Evolutionary conservation across 176 grass and related monocot species (phyloP).

Genomic region (Eragrostis curvula): DNA sequence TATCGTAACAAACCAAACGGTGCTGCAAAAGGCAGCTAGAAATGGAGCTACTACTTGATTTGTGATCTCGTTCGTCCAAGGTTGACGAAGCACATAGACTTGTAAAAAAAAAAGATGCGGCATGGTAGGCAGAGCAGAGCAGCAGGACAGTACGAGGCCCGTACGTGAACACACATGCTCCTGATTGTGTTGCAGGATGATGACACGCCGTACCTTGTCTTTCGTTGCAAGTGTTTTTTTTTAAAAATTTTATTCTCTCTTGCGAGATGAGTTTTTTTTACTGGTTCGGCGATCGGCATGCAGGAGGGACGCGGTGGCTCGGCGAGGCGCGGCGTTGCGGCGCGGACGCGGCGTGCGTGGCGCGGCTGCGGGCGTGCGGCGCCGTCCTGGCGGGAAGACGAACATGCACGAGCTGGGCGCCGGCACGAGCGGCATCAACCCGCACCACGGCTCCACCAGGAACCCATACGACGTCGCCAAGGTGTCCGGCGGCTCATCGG

Average conservation of each 20-base stretch:
- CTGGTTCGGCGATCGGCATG: too few relatives aligned
- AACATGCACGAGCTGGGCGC: conserved; percentile 99
- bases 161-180: too few relatives aligned
- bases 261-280: too few relatives aligned
- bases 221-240: too few relatives aligned
- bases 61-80: too few relatives aligned
- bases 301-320: conserved; percentile 88
- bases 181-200: too few relatives aligned
- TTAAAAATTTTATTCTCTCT: too few relatives aligned
- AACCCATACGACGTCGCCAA: conserved; percentile 68
- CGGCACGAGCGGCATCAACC: conserved; percentile 58
- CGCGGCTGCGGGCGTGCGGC: conserved; percentile 80
- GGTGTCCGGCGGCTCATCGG: conserved; percentile 81
- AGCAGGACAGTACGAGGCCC: too few relatives aligned
- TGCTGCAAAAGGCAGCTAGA: too few relatives aligned
- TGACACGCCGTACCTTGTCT: too few relatives aligned
- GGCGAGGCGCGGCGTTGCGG: conserved; percentile 53
- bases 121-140: neutral
- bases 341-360: conserved; percentile 73
- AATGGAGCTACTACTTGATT: too few relatives aligned
- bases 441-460: conserved; percentile 66
- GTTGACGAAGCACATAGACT: neutral
- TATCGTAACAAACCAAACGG: too few relatives aligned
- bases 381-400: conserved; percentile 73
- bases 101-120: neutral